phyloP scores from a whole-genome alignment of 23 red algal genomes.

The Gracilaria gracilis region DNA sequence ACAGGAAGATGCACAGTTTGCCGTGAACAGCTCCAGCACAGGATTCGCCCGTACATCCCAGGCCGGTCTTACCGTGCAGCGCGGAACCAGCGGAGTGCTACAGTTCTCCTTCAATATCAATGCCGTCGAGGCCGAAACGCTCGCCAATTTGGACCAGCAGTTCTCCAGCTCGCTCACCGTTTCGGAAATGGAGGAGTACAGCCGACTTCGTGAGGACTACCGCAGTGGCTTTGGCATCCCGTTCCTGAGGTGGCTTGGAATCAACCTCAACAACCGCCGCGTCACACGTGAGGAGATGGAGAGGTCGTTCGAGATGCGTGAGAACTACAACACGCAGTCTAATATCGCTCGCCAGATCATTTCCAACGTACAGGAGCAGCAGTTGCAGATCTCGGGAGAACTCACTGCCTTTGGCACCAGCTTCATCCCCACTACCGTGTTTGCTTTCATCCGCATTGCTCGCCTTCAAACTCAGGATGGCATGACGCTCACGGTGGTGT shows the following conservation, averaged over 20 bases:
- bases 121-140: conserved; percentile 17
- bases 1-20: background rate
- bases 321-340: conserved; percentile 20
- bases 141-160: background rate
- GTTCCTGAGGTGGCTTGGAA: conserved; percentile 16
- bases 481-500: conserved; percentile 10
- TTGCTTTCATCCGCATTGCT: conserved; percentile 24
- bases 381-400: background rate
- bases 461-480: conserved; percentile 3
- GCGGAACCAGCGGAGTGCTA: background rate
- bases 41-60: conserved; percentile 17
- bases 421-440: conserved; percentile 9
- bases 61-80: background rate
- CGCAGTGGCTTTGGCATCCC: conserved; percentile 1
- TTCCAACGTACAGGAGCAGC: background rate
- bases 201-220: background rate
- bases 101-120: background rate
- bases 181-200: conserved; percentile 1
- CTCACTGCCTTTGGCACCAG: conserved; percentile 18
- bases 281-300: conserved; percentile 2
- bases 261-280: background rate
- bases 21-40: background rate
- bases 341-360: conserved; percentile 11
- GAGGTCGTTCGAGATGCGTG: background rate
- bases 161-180: background rate